Percentiles rank a stretch among this genome's conserved stretches.
Evolutionary conservation across 75 land plant genomes (phyloP).

Genomic region (Chamaecyparis obtusa): DNA sequence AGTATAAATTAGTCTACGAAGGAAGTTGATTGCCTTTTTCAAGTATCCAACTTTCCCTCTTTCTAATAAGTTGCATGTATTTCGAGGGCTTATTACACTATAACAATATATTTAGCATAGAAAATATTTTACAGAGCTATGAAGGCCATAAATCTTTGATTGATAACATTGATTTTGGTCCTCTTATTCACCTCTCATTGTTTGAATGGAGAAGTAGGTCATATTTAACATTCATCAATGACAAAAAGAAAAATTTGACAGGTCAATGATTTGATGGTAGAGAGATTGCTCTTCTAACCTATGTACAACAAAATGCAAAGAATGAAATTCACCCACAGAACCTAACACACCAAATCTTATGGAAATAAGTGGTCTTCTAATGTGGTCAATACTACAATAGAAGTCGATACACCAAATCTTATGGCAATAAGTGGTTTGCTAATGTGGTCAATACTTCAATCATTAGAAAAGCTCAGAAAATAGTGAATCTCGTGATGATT

Average conservation of each 20-base stretch:
- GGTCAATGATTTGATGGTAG: conserved; percentile 14
- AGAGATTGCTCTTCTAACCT: conserved; percentile 12
- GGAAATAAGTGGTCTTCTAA: too few species aligned
- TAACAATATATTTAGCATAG: background rate
- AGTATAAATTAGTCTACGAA: background rate
- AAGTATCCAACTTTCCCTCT: background rate
- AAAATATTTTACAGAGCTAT: too few species aligned
- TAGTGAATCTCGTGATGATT: too few species aligned
- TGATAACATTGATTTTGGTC: background rate
- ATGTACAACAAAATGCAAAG: conserved; percentile 21
- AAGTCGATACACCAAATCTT: too few species aligned
- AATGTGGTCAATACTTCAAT: too few species aligned
- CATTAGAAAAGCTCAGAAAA: too few species aligned
- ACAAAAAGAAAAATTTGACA: background rate
- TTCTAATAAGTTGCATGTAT: background rate
- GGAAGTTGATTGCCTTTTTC: background rate
- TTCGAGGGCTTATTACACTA: background rate
- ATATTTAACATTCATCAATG: background rate
- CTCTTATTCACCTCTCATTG: background rate
- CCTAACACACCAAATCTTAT: too few species aligned
- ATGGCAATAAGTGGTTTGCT: too few species aligned
- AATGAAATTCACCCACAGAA: too few species aligned
- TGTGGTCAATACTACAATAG: too few species aligned
- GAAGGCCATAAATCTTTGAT: background rate
- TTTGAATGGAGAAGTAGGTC: background rate